Evolutionary conservation across 768 basidiomycete species (phyloP).

Genomic region (Mrakia frigida): DNA sequence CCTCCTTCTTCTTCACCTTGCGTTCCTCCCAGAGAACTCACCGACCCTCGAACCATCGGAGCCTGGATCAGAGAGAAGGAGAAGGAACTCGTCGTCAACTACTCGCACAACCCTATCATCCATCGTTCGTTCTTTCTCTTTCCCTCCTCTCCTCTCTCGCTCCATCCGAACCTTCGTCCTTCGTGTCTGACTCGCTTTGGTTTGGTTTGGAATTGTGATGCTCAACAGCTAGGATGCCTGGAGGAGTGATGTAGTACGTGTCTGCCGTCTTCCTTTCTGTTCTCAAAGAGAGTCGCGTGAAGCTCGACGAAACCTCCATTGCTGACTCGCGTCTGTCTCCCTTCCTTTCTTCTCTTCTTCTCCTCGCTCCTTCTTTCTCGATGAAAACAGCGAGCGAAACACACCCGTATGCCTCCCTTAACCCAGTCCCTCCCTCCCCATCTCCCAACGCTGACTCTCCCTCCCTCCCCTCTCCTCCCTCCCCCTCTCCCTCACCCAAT

Average conservation of each 20-base stretch:
- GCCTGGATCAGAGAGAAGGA: constrained; percentile 24
- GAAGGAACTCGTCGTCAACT: neutral
- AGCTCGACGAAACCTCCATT: neutral
- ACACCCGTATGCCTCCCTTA: neutral
- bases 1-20: neutral
- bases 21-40: neutral
- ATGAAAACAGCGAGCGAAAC: constrained; percentile 8
- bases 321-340: too few relatives aligned
- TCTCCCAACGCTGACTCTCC: neutral
- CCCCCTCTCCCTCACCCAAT: neutral
- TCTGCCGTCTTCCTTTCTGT: neutral
- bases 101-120: constrained; percentile 14
- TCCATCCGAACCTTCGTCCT: neutral
- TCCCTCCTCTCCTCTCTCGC: neutral
- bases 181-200: too few relatives aligned
- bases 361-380: too few relatives aligned
- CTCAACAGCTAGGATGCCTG: neutral
- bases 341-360: too few relatives aligned
- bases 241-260: constrained; percentile 8
- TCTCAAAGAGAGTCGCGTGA: too few relatives aligned
- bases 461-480: neutral
- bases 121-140: constrained; percentile 7
- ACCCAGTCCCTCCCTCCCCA: neutral
- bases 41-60: constrained; percentile 23
- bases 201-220: too few relatives aligned